Evolutionary conservation across 2,329 filamentous ascomycete genomes (phyloP).

Genomic region (Epichloe sp.): DNA sequence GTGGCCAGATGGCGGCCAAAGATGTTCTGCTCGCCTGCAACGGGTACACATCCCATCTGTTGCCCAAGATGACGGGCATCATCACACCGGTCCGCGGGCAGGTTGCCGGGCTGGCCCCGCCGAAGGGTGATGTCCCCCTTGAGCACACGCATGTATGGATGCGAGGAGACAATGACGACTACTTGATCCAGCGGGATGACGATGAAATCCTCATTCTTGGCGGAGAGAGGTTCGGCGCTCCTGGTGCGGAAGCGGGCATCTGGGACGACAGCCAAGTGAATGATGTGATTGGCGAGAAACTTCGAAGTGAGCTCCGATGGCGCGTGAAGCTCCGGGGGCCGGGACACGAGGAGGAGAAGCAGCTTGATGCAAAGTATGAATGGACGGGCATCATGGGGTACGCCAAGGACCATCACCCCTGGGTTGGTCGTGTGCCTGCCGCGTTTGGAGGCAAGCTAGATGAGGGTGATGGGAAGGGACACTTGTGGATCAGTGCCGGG

Average conservation of each 20-base stretch:
- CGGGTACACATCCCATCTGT: conserved; percentile 64
- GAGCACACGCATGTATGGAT: conserved; percentile 52
- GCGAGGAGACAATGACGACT: conserved; percentile 45
- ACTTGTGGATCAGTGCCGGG: conserved; percentile 48
- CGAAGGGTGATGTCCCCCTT: conserved; percentile 26
- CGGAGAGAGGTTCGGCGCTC: conserved; percentile 48
- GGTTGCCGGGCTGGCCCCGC: conserved; percentile 52
- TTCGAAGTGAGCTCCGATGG: conserved; percentile 32
- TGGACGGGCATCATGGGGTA: conserved; percentile 80
- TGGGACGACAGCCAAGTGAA: conserved; percentile 49
- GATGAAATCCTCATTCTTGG: conserved; percentile 52
- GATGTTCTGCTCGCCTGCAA: conserved; percentile 71
- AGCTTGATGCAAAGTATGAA: conserved; percentile 42
- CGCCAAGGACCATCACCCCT: conserved; percentile 52
- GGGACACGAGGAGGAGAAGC: conserved; percentile 23
- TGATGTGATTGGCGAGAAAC: conserved; percentile 37
- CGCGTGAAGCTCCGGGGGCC: conserved; percentile 28
- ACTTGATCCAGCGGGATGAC: conserved; percentile 56
- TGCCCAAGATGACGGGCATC: conserved; percentile 54
- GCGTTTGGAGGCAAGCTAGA: conserved; percentile 29
- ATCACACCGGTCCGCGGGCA: conserved; percentile 70
- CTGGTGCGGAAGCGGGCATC: conserved; percentile 33
- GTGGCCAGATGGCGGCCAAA: conserved; percentile 50
- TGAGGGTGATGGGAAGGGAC: conserved; percentile 23
- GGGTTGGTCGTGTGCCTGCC: conserved; percentile 54